These are phyloP conservation scores for Pleurotus sapidus DNA, from an alignment of 768 basidiomycete species.

Conservation along the genomic window DNA sequence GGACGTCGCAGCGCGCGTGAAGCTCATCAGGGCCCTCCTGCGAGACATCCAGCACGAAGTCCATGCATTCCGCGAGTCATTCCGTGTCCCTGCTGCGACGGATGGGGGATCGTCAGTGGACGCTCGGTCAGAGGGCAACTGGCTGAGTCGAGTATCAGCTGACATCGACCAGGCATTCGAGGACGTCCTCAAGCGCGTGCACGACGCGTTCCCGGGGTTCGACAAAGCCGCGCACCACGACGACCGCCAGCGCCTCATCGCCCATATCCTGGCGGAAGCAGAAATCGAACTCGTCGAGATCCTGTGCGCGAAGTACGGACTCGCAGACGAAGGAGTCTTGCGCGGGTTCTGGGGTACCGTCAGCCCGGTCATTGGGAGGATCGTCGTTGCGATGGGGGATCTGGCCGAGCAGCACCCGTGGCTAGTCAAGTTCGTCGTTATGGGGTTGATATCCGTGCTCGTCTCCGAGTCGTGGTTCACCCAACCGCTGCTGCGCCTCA, in stretches of 20 bases:
- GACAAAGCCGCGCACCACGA: constrained; percentile 26
- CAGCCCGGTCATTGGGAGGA: constrained; percentile 16
- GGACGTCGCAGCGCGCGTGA: background rate
- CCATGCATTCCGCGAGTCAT: background rate
- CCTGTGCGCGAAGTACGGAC: constrained; percentile 15
- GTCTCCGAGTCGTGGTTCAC: constrained; percentile 28
- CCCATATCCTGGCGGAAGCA: constrained; percentile 17
- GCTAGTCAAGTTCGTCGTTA: constrained; percentile 20
- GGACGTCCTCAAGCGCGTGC: constrained; percentile 16
- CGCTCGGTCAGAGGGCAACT: background rate
- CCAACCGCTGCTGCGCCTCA: constrained; percentile 25
- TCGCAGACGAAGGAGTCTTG: constrained; percentile 21
- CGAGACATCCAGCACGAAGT: background rate
- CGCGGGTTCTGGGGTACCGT: constrained; percentile 19
- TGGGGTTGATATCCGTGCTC: constrained; percentile 19
- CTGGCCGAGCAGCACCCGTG: constrained; percentile 32
- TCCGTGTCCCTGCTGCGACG: no score
- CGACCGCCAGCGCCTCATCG: constrained; percentile 18
- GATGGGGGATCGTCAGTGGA: background rate
- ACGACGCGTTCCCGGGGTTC: constrained; percentile 28
- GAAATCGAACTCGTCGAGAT: constrained; percentile 20
- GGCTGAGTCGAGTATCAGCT: constrained; percentile 10
- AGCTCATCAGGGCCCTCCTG: background rate
- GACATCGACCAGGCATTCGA: constrained; percentile 18
- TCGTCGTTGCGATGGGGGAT: constrained; percentile 26